phyloP scores from a whole-genome alignment of 2,329 filamentous ascomycete genomes.

The Verticillium albo-atrum region DNA sequence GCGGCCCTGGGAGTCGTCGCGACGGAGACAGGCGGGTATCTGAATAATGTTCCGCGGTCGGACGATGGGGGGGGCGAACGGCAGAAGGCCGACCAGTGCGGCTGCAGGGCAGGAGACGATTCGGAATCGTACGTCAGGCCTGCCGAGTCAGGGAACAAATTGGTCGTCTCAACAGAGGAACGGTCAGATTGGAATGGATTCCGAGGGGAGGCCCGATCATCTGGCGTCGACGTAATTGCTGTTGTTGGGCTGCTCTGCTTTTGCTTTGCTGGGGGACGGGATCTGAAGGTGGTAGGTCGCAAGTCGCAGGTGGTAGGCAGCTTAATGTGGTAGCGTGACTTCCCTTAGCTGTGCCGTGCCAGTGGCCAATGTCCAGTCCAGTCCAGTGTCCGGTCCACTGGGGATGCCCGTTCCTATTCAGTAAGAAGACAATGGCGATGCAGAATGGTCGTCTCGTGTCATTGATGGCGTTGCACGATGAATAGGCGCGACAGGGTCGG shows the following conservation, averaged over 20 bases:
- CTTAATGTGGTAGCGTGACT: background rate
- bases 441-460: background rate
- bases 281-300: background rate
- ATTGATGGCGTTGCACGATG: background rate
- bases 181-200: background rate
- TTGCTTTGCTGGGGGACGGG: background rate
- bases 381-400: background rate
- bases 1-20: background rate
- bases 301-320: background rate
- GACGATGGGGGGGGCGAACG: background rate
- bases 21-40: background rate
- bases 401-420: background rate
- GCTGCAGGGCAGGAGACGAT: background rate
- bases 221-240: background rate
- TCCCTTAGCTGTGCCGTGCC: background rate
- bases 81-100: background rate
- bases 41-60: constrained; percentile 1
- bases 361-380: background rate
- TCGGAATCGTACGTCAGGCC: background rate
- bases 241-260: background rate
- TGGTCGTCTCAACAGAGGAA: background rate
- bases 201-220: background rate
- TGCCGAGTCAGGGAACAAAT: background rate
- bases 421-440: background rate
- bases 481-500: background rate